Evolutionary conservation across 2,329 filamentous ascomycete genomes (phyloP).

Genomic region (Arthrobotrys entomopaga): DNA sequence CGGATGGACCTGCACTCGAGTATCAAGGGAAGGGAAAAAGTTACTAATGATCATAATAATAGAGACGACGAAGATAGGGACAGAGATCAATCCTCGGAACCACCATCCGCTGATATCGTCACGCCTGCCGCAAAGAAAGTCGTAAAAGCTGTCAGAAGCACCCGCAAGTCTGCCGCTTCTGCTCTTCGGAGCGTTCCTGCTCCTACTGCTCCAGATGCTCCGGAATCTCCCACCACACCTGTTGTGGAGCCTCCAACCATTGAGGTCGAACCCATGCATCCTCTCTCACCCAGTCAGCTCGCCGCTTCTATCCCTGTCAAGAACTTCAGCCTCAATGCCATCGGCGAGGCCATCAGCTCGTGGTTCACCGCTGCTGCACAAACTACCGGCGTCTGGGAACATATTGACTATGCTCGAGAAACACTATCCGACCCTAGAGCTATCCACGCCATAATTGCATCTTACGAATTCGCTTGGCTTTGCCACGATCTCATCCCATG

Average conservation of each 20-base stretch:
- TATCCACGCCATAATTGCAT: constrained; percentile 44
- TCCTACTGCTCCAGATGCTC: neutral
- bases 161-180: constrained; percentile 26
- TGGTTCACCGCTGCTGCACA: constrained; percentile 48
- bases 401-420: constrained; percentile 47
- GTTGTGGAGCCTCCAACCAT: constrained; percentile 22
- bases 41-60: neutral
- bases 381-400: constrained; percentile 49
- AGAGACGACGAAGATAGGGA: constrained; percentile 40
- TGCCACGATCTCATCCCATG: constrained; percentile 48
- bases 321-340: constrained; percentile 42
- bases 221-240: neutral
- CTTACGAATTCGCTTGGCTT: constrained; percentile 48
- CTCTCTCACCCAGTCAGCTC: constrained; percentile 40
- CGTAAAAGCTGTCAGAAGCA: constrained; percentile 17
- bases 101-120: constrained; percentile 38
- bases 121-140: constrained; percentile 42
- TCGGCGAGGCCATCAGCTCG: constrained; percentile 30
- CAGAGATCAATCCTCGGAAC: constrained; percentile 39
- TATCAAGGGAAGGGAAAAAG: neutral
- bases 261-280: constrained; percentile 37
- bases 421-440: constrained; percentile 43
- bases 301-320: constrained; percentile 42
- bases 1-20: too few relatives aligned
- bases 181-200: neutral